phyloP scores from a whole-genome alignment of 73 alveolate genomes.

The Paramecium primaurelia region DNA sequence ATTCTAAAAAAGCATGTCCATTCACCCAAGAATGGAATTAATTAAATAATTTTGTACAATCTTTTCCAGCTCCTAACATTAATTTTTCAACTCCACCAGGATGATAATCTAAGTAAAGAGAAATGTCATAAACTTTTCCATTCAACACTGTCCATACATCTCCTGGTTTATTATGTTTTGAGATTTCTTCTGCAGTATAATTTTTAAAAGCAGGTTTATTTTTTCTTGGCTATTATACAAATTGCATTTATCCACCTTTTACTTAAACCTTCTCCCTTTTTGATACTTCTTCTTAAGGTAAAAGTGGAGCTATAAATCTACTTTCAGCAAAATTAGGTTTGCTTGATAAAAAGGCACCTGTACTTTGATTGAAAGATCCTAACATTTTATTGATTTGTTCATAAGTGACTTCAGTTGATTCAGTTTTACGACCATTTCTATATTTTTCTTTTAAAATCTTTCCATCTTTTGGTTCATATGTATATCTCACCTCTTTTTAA shows the following conservation, averaged over 20 bases:
- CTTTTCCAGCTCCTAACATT: conserved; percentile 89
- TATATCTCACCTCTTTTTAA: neutral
- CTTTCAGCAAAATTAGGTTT: neutral
- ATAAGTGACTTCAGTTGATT: neutral
- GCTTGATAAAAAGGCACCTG: neutral
- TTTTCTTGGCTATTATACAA: neutral
- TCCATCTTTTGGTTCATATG: neutral
- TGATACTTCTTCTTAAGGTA: neutral
- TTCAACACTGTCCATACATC: conserved; percentile 76
- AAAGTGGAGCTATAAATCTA: conserved; percentile 5
- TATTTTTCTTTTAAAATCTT: neutral
- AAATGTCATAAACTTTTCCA: conserved; percentile 87
- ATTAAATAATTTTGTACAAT: conserved; percentile 85
- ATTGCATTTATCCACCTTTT: conserved; percentile 3
- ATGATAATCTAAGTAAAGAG: conserved; percentile 82
- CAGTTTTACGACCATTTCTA: conserved; percentile 20
- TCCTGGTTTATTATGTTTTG: neutral
- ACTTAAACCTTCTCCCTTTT: neutral
- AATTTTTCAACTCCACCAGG: conserved; percentile 95
- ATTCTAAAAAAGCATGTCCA: conserved; percentile 74
- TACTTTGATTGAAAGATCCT: neutral
- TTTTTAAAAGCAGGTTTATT: neutral
- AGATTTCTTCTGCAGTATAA: conserved; percentile 20
- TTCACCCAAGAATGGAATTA: conserved; percentile 94
- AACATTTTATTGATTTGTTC: neutral